Conservation (phyloP, 2,329 filamentous ascomycete genomes). For the Aspergillus sp. region DNA sequence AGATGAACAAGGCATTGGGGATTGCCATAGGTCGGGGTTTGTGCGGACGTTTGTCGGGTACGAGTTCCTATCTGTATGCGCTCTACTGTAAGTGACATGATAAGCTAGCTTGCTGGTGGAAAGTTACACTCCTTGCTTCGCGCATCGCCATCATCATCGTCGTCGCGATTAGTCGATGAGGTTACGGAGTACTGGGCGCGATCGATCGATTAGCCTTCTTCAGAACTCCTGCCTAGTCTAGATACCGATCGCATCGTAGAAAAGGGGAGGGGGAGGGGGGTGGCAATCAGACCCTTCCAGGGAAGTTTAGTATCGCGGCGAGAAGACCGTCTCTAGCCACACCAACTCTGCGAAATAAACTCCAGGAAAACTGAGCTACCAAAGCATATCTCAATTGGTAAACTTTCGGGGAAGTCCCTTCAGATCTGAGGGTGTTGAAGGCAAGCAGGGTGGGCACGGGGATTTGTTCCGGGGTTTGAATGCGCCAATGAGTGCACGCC, state of each 20-base stretch:
- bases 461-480: background rate
- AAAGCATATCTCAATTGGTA: background rate
- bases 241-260: background rate
- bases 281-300: background rate
- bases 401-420: background rate
- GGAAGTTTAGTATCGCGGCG: background rate
- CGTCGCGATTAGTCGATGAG: background rate
- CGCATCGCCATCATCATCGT: background rate
- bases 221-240: background rate
- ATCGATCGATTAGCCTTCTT: background rate
- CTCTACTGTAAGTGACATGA: background rate
- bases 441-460: background rate
- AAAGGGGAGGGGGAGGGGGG: no score
- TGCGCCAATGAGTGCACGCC: background rate
- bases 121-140: conserved; percentile 4
- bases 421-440: background rate
- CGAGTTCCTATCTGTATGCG: background rate
- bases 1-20: no score
- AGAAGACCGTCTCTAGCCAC: background rate
- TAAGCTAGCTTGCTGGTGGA: background rate
- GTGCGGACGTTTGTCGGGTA: background rate
- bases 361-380: background rate
- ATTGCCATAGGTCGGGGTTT: no score
- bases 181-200: background rate
- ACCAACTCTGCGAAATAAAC: background rate